Evolutionary conservation across 352 stramenopile species (phyloP).

Genomic region (Phytophthora citrophthora): DNA sequence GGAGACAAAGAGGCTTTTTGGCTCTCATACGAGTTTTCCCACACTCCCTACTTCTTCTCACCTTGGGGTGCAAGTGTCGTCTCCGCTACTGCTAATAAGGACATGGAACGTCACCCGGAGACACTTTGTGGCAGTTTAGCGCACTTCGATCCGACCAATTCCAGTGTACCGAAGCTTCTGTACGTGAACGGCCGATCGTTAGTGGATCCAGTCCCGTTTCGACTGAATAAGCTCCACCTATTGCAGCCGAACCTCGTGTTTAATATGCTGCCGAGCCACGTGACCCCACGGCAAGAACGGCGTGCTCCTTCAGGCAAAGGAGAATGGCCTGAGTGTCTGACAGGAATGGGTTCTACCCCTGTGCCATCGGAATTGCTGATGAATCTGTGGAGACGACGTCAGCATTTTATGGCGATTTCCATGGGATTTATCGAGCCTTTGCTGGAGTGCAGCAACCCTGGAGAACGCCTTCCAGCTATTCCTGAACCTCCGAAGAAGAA

Average conservation of each 20-base stretch:
- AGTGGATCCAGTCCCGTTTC: conserved; percentile 48
- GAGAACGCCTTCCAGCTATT: conserved; percentile 24
- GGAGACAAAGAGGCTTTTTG: conserved; percentile 82
- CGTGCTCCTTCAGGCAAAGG: conserved; percentile 35
- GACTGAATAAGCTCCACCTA: conserved; percentile 32
- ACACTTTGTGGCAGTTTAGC: conserved; percentile 75
- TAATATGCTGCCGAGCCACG: conserved; percentile 54
- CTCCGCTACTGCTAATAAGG: conserved; percentile 50
- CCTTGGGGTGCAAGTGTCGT: conserved; percentile 66
- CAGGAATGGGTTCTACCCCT: conserved; percentile 49
- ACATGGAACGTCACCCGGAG: conserved; percentile 58
- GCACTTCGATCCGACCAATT: conserved; percentile 54
- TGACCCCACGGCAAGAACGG: conserved; percentile 43
- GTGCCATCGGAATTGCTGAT: conserved; percentile 36
- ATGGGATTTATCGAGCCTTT: conserved; percentile 52
- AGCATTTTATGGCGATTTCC: conserved; percentile 59
- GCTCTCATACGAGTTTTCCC: conserved; percentile 69
- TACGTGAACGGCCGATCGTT: conserved; percentile 54
- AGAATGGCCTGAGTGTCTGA: conserved; percentile 59
- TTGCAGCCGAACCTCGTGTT: conserved; percentile 48
- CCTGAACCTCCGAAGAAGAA: conserved; percentile 11
- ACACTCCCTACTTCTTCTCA: conserved; percentile 66
- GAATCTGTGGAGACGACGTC: conserved; percentile 44
- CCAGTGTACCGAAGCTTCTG: conserved; percentile 35
- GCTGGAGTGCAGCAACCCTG: conserved; percentile 27